A percentile compares a stretch with the other conserved stretches of the same genome.
Conservation (phyloP, 1,284 basidiomycete species). For the Vanrija humicola region DNA sequence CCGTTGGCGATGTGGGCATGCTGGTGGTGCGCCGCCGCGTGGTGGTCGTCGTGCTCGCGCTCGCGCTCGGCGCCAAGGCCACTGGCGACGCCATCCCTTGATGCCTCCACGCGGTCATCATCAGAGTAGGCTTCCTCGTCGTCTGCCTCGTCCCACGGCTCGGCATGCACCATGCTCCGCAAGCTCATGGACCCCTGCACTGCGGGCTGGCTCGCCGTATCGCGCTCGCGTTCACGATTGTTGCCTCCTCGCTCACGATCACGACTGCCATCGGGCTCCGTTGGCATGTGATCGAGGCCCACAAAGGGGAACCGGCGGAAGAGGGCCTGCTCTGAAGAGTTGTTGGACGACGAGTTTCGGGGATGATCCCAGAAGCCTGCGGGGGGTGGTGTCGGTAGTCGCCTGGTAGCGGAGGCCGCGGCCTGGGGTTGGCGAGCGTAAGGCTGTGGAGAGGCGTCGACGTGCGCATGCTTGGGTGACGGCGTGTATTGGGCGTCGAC, state of each 20-base stretch:
- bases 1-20: slow-evolving; percentile 1
- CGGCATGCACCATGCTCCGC: slow-evolving; percentile 19
- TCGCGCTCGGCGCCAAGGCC: not conserved
- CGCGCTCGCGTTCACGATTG: not conserved
- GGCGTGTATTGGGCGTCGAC: slow-evolving; percentile 1
- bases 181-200: slow-evolving; percentile 13
- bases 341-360: not conserved
- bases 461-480: slow-evolving; percentile 9
- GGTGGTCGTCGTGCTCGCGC: not conserved
- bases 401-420: not conserved
- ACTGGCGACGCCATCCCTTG: no score
- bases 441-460: not conserved
- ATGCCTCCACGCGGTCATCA: not conserved
- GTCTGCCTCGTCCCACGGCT: slow-evolving; percentile 20
- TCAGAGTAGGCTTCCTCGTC: slow-evolving; percentile 12
- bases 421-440: not conserved
- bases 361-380: slow-evolving; percentile 11
- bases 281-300: slow-evolving; percentile 4
- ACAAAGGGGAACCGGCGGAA: slow-evolving; percentile 17
- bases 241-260: not conserved
- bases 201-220: not conserved
- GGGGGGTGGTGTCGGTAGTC: not conserved
- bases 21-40: not conserved
- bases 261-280: not conserved
- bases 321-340: slow-evolving; percentile 10